These are phyloP conservation scores for Lactifluus piperatus DNA, from an alignment of 768 basidiomycete species.

Conservation along the genomic window DNA sequence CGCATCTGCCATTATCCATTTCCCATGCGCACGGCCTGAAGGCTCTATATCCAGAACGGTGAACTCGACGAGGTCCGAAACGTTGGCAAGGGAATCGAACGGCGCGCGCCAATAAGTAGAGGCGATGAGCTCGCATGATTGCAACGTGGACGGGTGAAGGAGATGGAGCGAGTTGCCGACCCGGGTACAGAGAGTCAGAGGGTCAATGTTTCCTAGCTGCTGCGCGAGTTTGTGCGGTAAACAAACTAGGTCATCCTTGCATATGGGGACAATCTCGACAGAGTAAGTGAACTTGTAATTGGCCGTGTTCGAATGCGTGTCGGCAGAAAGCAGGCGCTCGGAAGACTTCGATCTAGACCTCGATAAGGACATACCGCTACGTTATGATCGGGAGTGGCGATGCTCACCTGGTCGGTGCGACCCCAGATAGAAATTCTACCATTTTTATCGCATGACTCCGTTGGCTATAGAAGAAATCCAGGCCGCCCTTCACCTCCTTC, in stretches of 20 bases:
- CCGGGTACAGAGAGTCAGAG: constrained; percentile 79
- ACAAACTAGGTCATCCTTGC: constrained; percentile 96
- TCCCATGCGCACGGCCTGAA: constrained; percentile 60
- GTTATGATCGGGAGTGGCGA: neutral
- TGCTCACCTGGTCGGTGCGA: constrained; percentile 78
- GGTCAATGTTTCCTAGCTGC: constrained; percentile 78
- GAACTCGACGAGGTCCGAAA: constrained; percentile 88
- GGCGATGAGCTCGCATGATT: constrained; percentile 68
- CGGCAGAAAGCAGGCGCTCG: constrained; percentile 88
- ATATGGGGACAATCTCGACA: constrained; percentile 92
- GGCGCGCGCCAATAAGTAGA: constrained; percentile 87
- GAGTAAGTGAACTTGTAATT: constrained; percentile 98
- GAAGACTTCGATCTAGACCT: constrained; percentile 73
- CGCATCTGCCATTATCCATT: constrained; percentile 77
- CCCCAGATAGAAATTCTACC: constrained; percentile 84
- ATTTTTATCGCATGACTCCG: constrained; percentile 92
- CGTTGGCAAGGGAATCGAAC: constrained; percentile 74
- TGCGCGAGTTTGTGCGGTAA: constrained; percentile 79
- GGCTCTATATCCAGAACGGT: constrained; percentile 92
- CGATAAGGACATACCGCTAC: constrained; percentile 1
- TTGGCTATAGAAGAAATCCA: constrained; percentile 94
- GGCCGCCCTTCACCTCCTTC: constrained; percentile 87
- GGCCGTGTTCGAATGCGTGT: constrained; percentile 86
- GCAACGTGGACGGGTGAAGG: constrained; percentile 82
- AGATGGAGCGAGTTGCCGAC: constrained; percentile 90